Conservation (phyloP, 2,329 filamentous ascomycete genomes). For the Fusarium algeriense region DNA sequence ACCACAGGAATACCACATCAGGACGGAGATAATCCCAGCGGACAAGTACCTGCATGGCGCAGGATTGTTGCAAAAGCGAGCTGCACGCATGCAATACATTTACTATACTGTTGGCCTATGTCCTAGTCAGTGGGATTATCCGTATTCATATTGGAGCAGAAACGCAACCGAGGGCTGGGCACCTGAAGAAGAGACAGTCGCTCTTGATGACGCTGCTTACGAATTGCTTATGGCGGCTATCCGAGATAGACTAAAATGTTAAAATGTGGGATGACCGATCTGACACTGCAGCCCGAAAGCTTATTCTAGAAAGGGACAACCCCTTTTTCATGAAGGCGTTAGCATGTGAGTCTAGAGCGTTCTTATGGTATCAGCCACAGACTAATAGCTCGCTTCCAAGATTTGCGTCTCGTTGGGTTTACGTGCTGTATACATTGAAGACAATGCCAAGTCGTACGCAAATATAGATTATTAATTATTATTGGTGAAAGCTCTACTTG, state of each 20-base stretch:
- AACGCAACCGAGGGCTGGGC: neutral
- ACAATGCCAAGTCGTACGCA: too few species aligned
- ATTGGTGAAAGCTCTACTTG: too few species aligned
- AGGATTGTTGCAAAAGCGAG: fast-evolving
- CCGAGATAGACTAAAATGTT: neutral
- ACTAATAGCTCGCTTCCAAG: neutral
- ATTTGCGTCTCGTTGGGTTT: too few species aligned
- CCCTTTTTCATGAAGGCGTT: neutral
- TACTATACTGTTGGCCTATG: fast-evolving
- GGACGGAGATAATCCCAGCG: too few species aligned
- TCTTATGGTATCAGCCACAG: neutral
- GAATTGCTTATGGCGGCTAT: neutral
- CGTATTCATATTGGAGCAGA: neutral
- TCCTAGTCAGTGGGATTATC: fast-evolving
- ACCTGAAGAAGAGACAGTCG: fast-evolving
- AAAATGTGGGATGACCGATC: conserved; percentile 5
- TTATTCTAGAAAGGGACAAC: neutral
- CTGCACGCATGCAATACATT: neutral
- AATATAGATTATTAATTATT: too few species aligned
- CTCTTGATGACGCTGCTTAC: neutral
- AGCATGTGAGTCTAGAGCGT: neutral
- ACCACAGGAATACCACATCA: neutral
- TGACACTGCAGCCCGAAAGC: neutral
- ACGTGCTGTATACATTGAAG: too few species aligned
- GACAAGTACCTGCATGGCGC: neutral